phyloP scores from a whole-genome alignment of 2,329 filamentous ascomycete genomes.

The Aspergillus caelatus region DNA sequence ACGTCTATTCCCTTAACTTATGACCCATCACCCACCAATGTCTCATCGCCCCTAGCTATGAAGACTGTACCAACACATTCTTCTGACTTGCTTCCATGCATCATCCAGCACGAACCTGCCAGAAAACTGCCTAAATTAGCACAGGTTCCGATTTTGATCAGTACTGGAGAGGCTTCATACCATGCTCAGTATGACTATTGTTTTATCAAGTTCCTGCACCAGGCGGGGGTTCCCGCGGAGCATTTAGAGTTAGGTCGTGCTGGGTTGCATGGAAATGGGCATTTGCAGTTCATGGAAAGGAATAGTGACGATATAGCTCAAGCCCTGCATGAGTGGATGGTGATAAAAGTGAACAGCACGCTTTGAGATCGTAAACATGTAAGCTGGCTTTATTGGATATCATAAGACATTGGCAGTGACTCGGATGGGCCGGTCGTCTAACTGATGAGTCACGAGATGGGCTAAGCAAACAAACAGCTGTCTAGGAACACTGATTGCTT shows the following conservation, averaged over 20 bases:
- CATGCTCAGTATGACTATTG: constrained; percentile 60
- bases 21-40: constrained; percentile 8
- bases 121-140: constrained; percentile 53
- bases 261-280: constrained; percentile 57
- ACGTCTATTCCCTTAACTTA: constrained; percentile 23
- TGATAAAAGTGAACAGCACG: neutral
- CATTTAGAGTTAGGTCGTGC: constrained; percentile 49
- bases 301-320: constrained; percentile 24
- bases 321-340: constrained; percentile 11
- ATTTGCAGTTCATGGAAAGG: constrained; percentile 44
- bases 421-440: neutral
- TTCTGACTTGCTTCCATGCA: constrained; percentile 29
- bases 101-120: constrained; percentile 42
- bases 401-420: too few species aligned
- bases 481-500: neutral
- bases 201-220: constrained; percentile 54
- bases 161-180: constrained; percentile 58
- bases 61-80: constrained; percentile 14
- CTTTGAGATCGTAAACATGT: neutral
- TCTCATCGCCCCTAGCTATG: constrained; percentile 12
- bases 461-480: neutral
- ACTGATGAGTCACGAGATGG: neutral
- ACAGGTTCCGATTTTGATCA: constrained; percentile 52
- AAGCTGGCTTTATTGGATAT: neutral
- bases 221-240: constrained; percentile 54